Conservation (phyloP, 2,329 filamentous ascomycete species). For the Ampelomyces quisqualis region DNA sequence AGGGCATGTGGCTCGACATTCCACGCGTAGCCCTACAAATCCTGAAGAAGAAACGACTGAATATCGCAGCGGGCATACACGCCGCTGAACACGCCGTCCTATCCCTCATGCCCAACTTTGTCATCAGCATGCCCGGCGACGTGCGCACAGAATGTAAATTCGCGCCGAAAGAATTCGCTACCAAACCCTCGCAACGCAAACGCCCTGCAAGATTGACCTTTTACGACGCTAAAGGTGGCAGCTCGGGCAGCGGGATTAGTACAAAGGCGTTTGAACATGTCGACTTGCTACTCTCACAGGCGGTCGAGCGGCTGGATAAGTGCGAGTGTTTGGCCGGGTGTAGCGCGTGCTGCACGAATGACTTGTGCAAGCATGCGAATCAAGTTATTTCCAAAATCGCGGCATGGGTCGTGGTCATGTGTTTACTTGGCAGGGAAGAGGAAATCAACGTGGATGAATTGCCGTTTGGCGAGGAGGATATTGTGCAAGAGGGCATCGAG, state of each 20-base stretch:
- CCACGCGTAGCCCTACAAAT: slow-evolving; percentile 78
- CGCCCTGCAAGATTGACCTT: slow-evolving; percentile 86
- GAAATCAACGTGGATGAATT: slow-evolving; percentile 81
- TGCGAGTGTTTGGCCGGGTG: slow-evolving; percentile 81
- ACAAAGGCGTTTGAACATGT: slow-evolving; percentile 94
- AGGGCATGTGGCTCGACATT: slow-evolving; percentile 95
- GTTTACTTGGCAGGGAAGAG: slow-evolving; percentile 68
- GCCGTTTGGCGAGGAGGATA: slow-evolving; percentile 78
- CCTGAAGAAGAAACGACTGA: slow-evolving; percentile 68
- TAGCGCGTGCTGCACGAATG: slow-evolving; percentile 84
- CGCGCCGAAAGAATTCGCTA: slow-evolving; percentile 81
- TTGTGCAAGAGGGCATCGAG: slow-evolving; percentile 70
- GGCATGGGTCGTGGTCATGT: slow-evolving; percentile 75
- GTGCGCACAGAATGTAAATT: slow-evolving; percentile 94
- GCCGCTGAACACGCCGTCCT: slow-evolving; percentile 91
- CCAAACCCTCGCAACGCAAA: slow-evolving; percentile 68
- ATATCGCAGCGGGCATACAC: slow-evolving; percentile 87
- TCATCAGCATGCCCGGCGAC: slow-evolving; percentile 85
- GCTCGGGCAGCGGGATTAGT: slow-evolving; percentile 80
- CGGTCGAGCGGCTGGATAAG: slow-evolving; percentile 70
- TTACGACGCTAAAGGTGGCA: slow-evolving; percentile 92
- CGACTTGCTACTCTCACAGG: slow-evolving; percentile 73
- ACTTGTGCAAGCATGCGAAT: slow-evolving; percentile 81
- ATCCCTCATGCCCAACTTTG: slow-evolving; percentile 83
- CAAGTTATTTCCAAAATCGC: slow-evolving; percentile 93